Conservation (phyloP, 305 asterid species). For the Fraxinus dipetala region DNA sequence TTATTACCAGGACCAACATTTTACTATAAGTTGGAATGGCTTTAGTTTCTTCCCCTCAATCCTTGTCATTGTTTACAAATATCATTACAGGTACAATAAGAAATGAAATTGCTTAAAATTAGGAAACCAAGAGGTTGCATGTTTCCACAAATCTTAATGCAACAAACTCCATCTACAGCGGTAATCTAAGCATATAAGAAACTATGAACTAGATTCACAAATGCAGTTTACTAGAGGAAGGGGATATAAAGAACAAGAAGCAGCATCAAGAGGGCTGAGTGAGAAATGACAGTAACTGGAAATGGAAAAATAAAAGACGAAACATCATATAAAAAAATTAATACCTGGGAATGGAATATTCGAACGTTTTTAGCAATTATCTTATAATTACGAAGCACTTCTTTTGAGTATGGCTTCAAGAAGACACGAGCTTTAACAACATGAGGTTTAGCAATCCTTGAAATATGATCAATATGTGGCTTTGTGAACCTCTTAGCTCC, state of each 20-base stretch:
- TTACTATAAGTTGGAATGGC: not conserved
- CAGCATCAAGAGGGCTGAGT: not conserved
- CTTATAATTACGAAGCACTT: slow-evolving; percentile 28
- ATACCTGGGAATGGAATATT: slow-evolving; percentile 43
- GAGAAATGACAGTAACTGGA: not conserved
- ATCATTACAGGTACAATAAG: not conserved
- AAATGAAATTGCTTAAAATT: not conserved
- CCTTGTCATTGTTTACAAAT: not conserved
- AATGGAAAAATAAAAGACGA: not conserved
- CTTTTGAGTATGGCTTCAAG: slow-evolving; percentile 38
- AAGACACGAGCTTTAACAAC: slow-evolving; percentile 29
- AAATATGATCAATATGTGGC: slow-evolving; percentile 43
- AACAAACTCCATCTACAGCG: not conserved
- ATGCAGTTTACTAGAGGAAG: not conserved
- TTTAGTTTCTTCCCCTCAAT: not conserved
- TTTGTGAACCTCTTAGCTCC: slow-evolving; percentile 35
- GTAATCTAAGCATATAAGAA: not conserved
- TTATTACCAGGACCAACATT: not conserved
- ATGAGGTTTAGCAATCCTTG: slow-evolving; percentile 37
- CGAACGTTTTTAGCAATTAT: slow-evolving; percentile 22
- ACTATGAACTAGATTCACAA: not conserved
- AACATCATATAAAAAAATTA: not conserved
- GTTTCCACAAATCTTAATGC: not conserved
- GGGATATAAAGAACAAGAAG: not conserved
- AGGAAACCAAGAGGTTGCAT: not conserved